Evolutionary conservation across 1,284 basidiomycete genomes (phyloP).

Genomic region (Schizophyllum amplum): DNA sequence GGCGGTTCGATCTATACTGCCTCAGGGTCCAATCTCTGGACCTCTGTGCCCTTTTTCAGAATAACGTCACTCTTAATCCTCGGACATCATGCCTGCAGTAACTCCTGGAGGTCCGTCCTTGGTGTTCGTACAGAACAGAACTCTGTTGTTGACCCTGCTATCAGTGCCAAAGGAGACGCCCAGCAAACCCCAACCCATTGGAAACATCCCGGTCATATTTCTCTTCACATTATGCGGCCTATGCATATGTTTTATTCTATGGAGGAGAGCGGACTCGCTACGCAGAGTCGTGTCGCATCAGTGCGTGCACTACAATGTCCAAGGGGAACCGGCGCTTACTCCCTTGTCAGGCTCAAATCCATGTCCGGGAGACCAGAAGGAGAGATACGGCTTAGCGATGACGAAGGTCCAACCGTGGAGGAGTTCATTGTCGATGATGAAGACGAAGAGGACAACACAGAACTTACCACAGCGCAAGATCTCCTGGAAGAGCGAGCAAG

Average conservation of each 20-base stretch:
- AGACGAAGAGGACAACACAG: constrained; percentile 33
- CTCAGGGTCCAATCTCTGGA: too few species aligned
- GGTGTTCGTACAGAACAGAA: too few species aligned
- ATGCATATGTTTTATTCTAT: constrained; percentile 55
- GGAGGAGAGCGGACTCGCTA: constrained; percentile 52
- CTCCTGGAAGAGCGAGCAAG: not conserved
- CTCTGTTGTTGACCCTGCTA: too few species aligned
- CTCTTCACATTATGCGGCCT: constrained; percentile 54
- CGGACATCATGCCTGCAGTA: not conserved
- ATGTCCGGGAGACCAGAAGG: constrained; percentile 44
- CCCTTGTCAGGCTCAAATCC: constrained; percentile 43
- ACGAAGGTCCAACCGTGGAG: constrained; percentile 60
- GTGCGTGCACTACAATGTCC: constrained; percentile 27
- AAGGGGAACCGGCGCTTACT: not conserved
- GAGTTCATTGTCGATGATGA: constrained; percentile 59
- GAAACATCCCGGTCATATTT: constrained; percentile 44
- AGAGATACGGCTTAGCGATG: constrained; percentile 58
- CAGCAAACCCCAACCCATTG: constrained; percentile 54
- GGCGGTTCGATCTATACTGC: too few species aligned
- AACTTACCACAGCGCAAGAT: not conserved
- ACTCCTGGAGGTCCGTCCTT: not conserved
- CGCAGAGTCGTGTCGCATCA: constrained; percentile 57
- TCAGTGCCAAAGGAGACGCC: constrained; percentile 55
- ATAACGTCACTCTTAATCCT: too few species aligned
- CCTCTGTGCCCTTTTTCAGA: too few species aligned